Percentiles rank a stretch among this genome's conserved stretches.
These are phyloP conservation scores for Quercus tomentella DNA, from an alignment of 331 rosid genomes.

Conservation along the genomic window DNA sequence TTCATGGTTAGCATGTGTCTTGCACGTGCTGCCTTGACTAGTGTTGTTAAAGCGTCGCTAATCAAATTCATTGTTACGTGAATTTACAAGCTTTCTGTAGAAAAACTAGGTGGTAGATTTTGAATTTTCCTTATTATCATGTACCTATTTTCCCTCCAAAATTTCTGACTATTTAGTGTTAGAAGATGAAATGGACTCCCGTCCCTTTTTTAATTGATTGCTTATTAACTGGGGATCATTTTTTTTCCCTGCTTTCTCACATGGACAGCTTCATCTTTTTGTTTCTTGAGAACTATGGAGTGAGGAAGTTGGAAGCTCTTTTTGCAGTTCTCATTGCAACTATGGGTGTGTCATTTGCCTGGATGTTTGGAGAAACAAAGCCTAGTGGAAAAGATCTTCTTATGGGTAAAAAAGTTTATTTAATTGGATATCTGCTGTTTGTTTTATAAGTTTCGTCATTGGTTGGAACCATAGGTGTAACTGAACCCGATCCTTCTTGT, in stretches of 20 bases:
- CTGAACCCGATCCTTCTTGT: slow-evolving; percentile 13
- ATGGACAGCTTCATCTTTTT: slow-evolving; percentile 66
- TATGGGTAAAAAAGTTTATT: slow-evolving; percentile 40
- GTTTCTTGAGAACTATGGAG: slow-evolving; percentile 88
- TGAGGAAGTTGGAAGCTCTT: slow-evolving; percentile 88
- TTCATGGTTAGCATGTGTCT: too few relatives aligned
- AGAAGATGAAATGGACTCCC: not conserved
- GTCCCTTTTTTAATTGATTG: slow-evolving; percentile 4
- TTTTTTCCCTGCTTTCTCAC: slow-evolving; percentile 15
- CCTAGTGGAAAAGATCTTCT: slow-evolving; percentile 70
- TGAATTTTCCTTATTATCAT: too few relatives aligned
- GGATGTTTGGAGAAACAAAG: slow-evolving; percentile 83
- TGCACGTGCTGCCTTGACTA: too few relatives aligned
- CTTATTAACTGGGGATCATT: slow-evolving; percentile 21
- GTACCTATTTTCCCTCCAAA: too few relatives aligned
- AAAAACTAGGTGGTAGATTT: too few relatives aligned
- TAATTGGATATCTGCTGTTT: not conserved
- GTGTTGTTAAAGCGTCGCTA: too few relatives aligned
- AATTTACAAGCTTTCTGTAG: too few relatives aligned
- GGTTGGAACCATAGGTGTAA: slow-evolving; percentile 9
- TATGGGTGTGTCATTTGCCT: slow-evolving; percentile 82
- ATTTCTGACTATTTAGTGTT: not conserved
- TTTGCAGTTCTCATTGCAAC: slow-evolving; percentile 76
- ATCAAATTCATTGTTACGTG: too few relatives aligned
- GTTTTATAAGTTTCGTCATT: not conserved